These are phyloP conservation scores for Lactifluus hygrophoroides DNA, from an alignment of 768 basidiomycete species.

Conservation along the genomic window DNA sequence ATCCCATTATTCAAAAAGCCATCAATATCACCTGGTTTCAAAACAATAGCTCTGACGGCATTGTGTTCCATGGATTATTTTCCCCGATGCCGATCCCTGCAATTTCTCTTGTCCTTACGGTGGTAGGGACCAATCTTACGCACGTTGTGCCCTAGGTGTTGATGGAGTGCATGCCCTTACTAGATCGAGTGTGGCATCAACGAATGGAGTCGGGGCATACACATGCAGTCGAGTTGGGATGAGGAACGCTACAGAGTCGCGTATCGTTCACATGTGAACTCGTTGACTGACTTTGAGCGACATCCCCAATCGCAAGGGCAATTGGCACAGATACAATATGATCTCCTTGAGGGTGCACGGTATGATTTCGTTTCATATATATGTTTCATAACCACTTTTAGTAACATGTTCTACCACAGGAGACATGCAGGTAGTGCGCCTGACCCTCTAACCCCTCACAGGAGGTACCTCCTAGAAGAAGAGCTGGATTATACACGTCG, in stretches of 20 bases:
- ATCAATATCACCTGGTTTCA: constrained; percentile 8
- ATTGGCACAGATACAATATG: background rate
- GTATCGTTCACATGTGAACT: background rate
- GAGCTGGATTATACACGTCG: background rate
- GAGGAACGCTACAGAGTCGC: background rate
- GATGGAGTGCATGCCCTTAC: background rate
- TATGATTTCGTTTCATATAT: background rate
- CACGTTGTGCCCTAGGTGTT: background rate
- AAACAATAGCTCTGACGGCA: background rate
- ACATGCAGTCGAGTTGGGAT: background rate
- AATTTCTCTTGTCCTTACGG: constrained; percentile 1
- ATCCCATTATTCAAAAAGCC: constrained; percentile 3
- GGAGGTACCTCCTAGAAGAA: background rate
- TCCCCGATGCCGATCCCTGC: background rate
- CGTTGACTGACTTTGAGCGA: background rate
- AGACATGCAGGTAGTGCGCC: background rate
- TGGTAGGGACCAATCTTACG: background rate
- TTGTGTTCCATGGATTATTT: background rate
- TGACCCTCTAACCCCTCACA: background rate
- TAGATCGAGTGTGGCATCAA: constrained; percentile 10
- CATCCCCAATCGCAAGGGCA: background rate
- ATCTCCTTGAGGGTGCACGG: constrained; percentile 2
- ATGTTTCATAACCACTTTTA: background rate
- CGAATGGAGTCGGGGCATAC: background rate
- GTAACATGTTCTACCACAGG: background rate